Evolutionary conservation across 129 eudicot species (phyloP), one percentile per base, ranked within the genome.

Genomic region (Erigeron canadensis): DNA sequence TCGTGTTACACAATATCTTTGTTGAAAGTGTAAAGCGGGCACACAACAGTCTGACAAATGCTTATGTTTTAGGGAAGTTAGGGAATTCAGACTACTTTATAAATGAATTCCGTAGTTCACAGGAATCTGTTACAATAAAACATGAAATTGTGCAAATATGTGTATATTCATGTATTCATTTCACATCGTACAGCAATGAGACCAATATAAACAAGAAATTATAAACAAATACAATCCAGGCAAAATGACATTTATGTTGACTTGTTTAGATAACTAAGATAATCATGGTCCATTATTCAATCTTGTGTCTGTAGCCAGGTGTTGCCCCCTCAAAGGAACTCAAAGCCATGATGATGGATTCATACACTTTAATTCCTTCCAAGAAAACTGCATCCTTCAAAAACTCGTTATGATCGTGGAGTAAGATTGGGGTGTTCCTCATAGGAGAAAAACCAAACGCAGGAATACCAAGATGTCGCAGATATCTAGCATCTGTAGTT

Each of bases 371-470:
- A 43, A 93, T 93, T 76, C 98, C 98, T 67, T 84, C 95, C 81
- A 93, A 55, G 65, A 77, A 93, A 11, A 90, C 83, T 1, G 79
- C 74, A 53, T 87, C 98, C 72, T 76, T 69, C 71, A 93, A 63
- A 71, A 63, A 80, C 95, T 93, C 98, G 56, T 93, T 84, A 77
- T 93, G 98, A 44, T 89, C 98, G 17, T 93, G 98, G 57, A 89
- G 98, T 71, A 93, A 82, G 48, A 93, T 87, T 3, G 95, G 95
- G 23, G 98, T 89, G 59, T 85, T 87, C 84, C 81, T 87, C 98
- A 93, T 93, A 18, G 98, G 98, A 22, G 96, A 93, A 80, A 93
- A 93, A 55, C 98, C 98, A 59, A 93, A 43, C 4, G 95, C 38
- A 10, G 98, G 95, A 15, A 93, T 87, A 17, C 98, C 96, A 73